Base-by-base conservation (phyloP, 495 filamentous ascomycete species). In the Penicillium paxilli region DNA sequence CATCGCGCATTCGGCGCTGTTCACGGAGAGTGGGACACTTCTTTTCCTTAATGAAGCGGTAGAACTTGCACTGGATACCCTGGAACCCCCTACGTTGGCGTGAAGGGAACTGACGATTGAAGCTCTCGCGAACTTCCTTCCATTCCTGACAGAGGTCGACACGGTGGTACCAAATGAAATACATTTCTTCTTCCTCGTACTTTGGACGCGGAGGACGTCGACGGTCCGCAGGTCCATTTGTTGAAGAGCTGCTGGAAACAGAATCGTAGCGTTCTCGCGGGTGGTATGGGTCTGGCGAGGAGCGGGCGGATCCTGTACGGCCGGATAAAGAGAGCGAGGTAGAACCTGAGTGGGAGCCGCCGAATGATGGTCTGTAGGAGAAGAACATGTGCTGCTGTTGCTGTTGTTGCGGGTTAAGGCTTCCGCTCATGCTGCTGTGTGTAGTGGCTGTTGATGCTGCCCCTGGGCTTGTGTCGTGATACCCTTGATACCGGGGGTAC, bases 111-210 rank as follows among this genome's bases (percentile, higher is more conserved):
- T 77, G 76, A 2, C 57, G 70, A 55, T 80, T 79, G 56, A 77
- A 81, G 47, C 71, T 71, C 47, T 80, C 74, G 35, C 70, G 69
- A 16, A 80, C 72, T 49, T 78, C 76, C 57, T 72, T 74, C 78
- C 78, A 81, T 51, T 79, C 76, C 62, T 78, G 71, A 49, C 71
- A 70, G 30, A 80, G 69, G 52, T 81, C 78, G 19, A 79, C 72
- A n/a, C 78, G 78, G 60, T 79, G 74, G 54, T 81, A 81, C 78
- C 78, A 81, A 58, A 81, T 81, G 53, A 81, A 81, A 63, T 77
- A 76, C 67, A 77, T 76, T 48, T 81, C 77, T 59, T 81, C 78
- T 47, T 75, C 73, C 50, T 73, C 71, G 58, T 81, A 81, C 57
- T 76, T 79, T 23, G 76, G 77, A 0, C 77, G 70, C 16, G 73